Percentiles rank a stretch among this genome's conserved stretches.
Evolutionary conservation across 2,329 filamentous ascomycete genomes (phyloP).

Genomic region (Pseudonectria foliicola): DNA sequence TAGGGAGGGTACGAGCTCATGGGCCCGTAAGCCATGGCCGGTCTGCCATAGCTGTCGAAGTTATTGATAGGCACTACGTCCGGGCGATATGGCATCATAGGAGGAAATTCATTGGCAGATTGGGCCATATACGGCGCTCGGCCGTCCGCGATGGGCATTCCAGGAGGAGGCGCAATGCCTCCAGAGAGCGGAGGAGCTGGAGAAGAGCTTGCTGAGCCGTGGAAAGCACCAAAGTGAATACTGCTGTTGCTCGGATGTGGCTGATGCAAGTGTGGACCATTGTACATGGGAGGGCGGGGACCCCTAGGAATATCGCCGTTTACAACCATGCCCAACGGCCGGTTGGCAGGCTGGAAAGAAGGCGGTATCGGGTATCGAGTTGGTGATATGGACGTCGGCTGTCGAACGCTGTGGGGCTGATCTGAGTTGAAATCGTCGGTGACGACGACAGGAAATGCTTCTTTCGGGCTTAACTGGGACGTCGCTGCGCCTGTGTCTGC

Average conservation of each 20-base stretch:
- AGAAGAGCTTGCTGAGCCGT: conserved; percentile 50
- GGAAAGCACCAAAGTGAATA: conserved; percentile 49
- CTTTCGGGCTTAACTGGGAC: conserved; percentile 8
- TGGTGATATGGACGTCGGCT: conserved; percentile 26
- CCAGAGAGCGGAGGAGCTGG: conserved; percentile 45
- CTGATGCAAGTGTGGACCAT: conserved; percentile 38
- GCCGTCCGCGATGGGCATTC: conserved; percentile 29
- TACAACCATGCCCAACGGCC: conserved; percentile 21
- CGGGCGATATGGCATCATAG: conserved; percentile 29
- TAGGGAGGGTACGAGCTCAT: conserved; percentile 28
- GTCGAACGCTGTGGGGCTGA: conserved; percentile 17
- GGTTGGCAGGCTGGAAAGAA: conserved; percentile 32
- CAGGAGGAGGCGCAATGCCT: conserved; percentile 43
- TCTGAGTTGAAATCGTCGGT: conserved; percentile 11
- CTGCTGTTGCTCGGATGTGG: conserved; percentile 48
- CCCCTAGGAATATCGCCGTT: conserved; percentile 28
- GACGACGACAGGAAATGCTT: conserved; percentile 4
- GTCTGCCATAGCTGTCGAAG: conserved; percentile 33
- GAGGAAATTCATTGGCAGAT: conserved; percentile 30
- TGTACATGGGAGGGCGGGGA: conserved; percentile 26
- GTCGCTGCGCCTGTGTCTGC: conserved; percentile 9
- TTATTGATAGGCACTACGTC: conserved; percentile 28
- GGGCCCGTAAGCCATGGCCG: conserved; percentile 27
- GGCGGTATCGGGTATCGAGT: conserved; percentile 37
- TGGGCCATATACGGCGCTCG: conserved; percentile 27